Percentiles rank a stretch among this genome's conserved stretches.
Conservation (phyloP, 73 alveolate species). For the Paramecium sexaurelia region DNA sequence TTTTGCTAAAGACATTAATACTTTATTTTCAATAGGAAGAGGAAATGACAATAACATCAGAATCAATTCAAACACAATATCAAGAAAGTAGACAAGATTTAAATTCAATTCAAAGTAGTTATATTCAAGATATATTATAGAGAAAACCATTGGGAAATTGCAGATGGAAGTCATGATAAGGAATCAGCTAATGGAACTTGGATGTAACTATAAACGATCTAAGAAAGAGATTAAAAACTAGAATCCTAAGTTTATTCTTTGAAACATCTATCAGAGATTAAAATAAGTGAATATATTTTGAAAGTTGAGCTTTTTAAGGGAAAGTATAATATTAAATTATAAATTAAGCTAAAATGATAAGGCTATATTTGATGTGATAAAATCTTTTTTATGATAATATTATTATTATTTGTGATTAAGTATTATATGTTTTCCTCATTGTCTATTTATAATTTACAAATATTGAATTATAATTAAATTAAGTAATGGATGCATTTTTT, state of each 20-base stretch:
- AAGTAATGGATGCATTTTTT: background rate
- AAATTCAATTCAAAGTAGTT: background rate
- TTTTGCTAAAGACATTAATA: background rate
- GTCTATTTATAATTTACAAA: background rate
- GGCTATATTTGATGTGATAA: background rate
- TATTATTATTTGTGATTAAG: background rate
- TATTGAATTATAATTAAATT: background rate
- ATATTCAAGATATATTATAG: background rate
- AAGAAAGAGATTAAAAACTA: background rate
- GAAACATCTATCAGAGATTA: conserved; percentile 55
- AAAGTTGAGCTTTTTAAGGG: conserved; percentile 37
- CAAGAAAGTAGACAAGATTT: conserved; percentile 59
- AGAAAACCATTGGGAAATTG: conserved; percentile 28
- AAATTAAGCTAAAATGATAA: background rate
- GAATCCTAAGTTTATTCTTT: background rate
- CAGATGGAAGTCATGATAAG: conserved; percentile 52
- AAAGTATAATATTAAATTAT: background rate
- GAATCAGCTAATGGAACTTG: conserved; percentile 70
- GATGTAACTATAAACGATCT: conserved; percentile 6
- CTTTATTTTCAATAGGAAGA: conserved; percentile 37
- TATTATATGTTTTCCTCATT: background rate
- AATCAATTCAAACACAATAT: conserved; percentile 60
- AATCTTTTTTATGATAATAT: background rate
- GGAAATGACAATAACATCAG: conserved; percentile 25
- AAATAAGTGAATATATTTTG: conserved; percentile 63